A percentile compares a stretch with the other conserved stretches of the same genome.
phyloP scores from a whole-genome alignment of 257 asterid species.

The Prunella vulgaris region DNA sequence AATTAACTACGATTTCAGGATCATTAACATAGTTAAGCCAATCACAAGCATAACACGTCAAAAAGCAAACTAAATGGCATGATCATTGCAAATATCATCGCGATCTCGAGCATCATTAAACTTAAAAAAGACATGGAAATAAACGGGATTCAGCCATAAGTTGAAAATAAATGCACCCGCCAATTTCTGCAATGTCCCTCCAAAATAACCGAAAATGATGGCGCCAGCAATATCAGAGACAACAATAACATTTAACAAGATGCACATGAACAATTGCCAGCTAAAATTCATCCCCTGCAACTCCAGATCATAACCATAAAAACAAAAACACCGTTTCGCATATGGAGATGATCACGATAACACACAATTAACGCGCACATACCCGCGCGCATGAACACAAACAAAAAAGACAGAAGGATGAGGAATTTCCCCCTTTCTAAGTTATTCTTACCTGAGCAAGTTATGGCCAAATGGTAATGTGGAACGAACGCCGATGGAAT shows the following conservation, averaged over 20 bases:
- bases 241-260: slow-evolving; percentile 1
- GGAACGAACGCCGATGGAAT: slow-evolving; percentile 33
- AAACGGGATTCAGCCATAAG: slow-evolving; percentile 7
- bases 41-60: not conserved
- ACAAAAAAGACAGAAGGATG: not conserved
- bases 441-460: slow-evolving; percentile 33
- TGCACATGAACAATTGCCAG: slow-evolving; percentile 21
- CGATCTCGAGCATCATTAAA: slow-evolving; percentile 5
- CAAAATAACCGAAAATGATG: slow-evolving; percentile 12
- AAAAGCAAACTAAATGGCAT: slow-evolving; percentile 7
- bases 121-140: not conserved
- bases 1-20: slow-evolving; percentile 9
- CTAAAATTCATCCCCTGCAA: slow-evolving; percentile 20
- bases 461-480: slow-evolving; percentile 23
- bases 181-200: slow-evolving; percentile 5
- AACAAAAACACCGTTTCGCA: not conserved
- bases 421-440: not conserved
- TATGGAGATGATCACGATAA: not conserved
- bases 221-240: not conserved
- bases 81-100: not conserved
- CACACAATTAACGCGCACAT: not conserved
- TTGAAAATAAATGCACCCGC: not conserved
- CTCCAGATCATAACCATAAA: slow-evolving; percentile 9
- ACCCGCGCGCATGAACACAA: not conserved
- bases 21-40: slow-evolving; percentile 13